phyloP scores from a whole-genome alignment of 2,329 filamentous ascomycete species.

The Thermoascus crustaceus region DNA sequence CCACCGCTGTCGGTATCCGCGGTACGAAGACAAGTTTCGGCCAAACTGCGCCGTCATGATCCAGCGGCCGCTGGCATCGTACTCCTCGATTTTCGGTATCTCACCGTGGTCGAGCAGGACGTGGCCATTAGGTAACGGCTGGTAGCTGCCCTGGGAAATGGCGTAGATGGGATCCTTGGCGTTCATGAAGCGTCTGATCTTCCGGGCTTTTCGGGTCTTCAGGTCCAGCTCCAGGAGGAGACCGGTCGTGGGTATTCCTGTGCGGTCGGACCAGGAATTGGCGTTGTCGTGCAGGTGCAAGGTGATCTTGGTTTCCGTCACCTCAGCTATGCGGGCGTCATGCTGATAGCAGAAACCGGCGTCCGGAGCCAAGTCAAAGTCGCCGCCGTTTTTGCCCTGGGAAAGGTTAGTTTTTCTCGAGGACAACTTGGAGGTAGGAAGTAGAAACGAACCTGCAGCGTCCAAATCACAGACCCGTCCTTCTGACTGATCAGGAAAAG shows the following conservation, averaged over 20 bases:
- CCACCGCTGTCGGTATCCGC: not conserved
- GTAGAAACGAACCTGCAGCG: slow-evolving; percentile 20
- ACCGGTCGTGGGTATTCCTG: not conserved
- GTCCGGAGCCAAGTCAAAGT: slow-evolving; percentile 27
- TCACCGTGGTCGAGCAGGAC: slow-evolving; percentile 6
- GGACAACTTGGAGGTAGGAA: not conserved
- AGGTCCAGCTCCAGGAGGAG: not conserved
- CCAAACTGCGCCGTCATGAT: slow-evolving; percentile 4
- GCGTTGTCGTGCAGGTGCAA: not conserved
- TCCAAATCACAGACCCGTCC: slow-evolving; percentile 34
- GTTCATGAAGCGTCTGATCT: slow-evolving; percentile 5
- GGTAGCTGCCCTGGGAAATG: slow-evolving; percentile 4
- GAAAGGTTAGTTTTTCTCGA: too few species aligned
- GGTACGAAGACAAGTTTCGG: slow-evolving; percentile 3
- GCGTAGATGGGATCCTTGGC: slow-evolving; percentile 36
- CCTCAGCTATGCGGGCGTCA: slow-evolving; percentile 38
- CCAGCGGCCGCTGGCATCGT: slow-evolving; percentile 3
- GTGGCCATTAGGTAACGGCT: slow-evolving; percentile 4
- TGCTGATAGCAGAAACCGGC: slow-evolving; percentile 40
- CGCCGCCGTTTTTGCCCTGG: slow-evolving; percentile 20
- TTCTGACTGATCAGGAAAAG: slow-evolving; percentile 29
- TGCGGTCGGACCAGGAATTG: not conserved
- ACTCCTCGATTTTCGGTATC: slow-evolving; percentile 9
- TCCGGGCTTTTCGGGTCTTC: not conserved
- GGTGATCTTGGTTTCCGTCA: slow-evolving; percentile 8